phyloP scores from a whole-genome alignment of 768 basidiomycete species.

The Pulveroboletus sp. region DNA sequence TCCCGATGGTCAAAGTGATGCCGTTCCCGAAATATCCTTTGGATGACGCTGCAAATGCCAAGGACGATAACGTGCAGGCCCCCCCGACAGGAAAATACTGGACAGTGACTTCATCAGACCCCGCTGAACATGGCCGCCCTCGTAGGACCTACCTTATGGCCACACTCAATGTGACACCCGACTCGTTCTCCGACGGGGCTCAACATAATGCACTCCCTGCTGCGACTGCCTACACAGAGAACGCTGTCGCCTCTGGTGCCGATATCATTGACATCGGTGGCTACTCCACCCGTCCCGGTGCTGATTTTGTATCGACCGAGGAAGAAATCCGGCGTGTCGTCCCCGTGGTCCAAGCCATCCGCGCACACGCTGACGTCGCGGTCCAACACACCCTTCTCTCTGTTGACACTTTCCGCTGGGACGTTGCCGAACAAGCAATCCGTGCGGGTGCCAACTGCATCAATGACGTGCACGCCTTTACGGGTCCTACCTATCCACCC shows the following conservation, averaged over 20 bases:
- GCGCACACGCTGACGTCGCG: conserved; percentile 26
- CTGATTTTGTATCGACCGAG: conserved; percentile 55
- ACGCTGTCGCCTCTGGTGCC: conserved; percentile 53
- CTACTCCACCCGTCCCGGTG: conserved; percentile 85
- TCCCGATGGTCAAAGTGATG: conserved; percentile 65
- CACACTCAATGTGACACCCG: conserved; percentile 89
- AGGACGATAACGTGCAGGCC: too few relatives aligned
- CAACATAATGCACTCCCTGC: conserved; percentile 45
- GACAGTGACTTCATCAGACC: conserved; percentile 20
- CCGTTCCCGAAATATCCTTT: conserved; percentile 52
- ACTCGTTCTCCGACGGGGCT: conserved; percentile 92
- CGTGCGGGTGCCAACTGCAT: conserved; percentile 76
- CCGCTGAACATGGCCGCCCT: conserved; percentile 8
- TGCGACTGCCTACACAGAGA: conserved; percentile 49
- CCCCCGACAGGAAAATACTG: conserved; percentile 4
- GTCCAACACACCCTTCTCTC: conserved; percentile 20
- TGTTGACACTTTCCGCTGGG: conserved; percentile 26
- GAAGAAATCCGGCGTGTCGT: conserved; percentile 74
- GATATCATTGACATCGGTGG: conserved; percentile 91
- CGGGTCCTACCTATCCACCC: conserved; percentile 53
- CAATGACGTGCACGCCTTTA: conserved; percentile 87
- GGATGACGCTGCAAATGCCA: too few relatives aligned
- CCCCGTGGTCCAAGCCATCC: conserved; percentile 62
- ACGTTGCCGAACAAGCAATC: conserved; percentile 41
- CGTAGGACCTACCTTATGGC: conserved; percentile 76